Evolutionary conservation across 139 green algal species (phyloP).

Genomic region (Picochlorum sp.): DNA sequence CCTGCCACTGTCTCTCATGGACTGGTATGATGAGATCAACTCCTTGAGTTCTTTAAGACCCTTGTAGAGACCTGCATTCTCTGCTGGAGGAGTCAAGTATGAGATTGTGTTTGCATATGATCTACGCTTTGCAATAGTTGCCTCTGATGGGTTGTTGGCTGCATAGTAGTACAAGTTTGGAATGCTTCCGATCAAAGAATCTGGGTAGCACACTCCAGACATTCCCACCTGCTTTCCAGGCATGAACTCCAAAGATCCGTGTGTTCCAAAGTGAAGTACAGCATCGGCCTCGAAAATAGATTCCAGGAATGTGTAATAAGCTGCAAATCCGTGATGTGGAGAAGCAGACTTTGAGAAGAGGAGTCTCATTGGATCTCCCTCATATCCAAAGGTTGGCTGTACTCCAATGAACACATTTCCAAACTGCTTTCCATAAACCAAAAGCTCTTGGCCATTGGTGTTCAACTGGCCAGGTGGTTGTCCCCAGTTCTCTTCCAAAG

Average conservation of each 20-base stretch:
- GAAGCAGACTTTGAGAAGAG: conserved; percentile 90
- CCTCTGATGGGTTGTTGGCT: conserved; percentile 98
- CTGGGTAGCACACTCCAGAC: conserved; percentile 93
- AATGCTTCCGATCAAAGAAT: conserved; percentile 92
- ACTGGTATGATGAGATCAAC: conserved; percentile 92
- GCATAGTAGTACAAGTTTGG: conserved; percentile 99
- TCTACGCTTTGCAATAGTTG: conserved; percentile 97
- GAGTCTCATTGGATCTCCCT: conserved; percentile 98
- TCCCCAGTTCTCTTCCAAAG: conserved; percentile 98
- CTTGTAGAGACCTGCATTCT: conserved; percentile 95
- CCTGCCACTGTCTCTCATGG: conserved; percentile 76
- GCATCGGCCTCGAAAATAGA: conserved; percentile 91
- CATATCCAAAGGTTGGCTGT: conserved; percentile 98
- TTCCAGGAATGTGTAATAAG: conserved; percentile 99
- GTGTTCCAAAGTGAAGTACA: conserved; percentile 98
- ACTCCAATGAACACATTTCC: conserved; percentile 99
- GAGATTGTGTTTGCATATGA: conserved; percentile 99
- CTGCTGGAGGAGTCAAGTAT: conserved; percentile 96
- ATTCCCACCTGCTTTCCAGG: conserved; percentile 98
- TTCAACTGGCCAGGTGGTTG: conserved; percentile 93
- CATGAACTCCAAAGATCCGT: conserved; percentile 99
- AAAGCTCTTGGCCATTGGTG: conserved; percentile 91
- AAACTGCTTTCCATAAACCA: conserved; percentile 94
- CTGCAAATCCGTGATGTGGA: conserved; percentile 98
- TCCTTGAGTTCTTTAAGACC: conserved; percentile 85